Conservation (phyloP, 306 rosid genomes). For the Begonia masoniana region DNA sequence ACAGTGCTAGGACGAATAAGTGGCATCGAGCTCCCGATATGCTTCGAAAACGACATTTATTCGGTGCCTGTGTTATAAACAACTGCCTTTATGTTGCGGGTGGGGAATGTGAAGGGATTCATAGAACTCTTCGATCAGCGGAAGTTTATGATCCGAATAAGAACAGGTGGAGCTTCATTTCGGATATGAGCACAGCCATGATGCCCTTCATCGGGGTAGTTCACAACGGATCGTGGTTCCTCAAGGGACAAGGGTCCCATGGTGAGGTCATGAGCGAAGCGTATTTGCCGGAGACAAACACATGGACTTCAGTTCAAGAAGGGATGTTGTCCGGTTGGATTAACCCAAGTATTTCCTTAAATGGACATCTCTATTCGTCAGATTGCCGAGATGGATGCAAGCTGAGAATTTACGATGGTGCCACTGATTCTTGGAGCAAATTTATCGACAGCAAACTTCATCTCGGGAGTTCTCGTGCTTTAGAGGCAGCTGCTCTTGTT, state of each 20-base stretch:
- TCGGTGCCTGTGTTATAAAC: slow-evolving; percentile 90
- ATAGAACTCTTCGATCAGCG: slow-evolving; percentile 91
- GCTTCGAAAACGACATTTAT: slow-evolving; percentile 90
- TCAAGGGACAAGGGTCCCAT: slow-evolving; percentile 85
- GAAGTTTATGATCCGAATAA: slow-evolving; percentile 88
- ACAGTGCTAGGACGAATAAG: slow-evolving; percentile 85
- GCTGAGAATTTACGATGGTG: slow-evolving; percentile 70
- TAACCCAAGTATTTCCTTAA: slow-evolving; percentile 82
- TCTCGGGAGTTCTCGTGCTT: slow-evolving; percentile 76
- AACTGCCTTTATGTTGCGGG: slow-evolving; percentile 97
- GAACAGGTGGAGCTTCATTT: slow-evolving; percentile 80
- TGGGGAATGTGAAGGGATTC: slow-evolving; percentile 98
- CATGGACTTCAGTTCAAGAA: slow-evolving; percentile 66
- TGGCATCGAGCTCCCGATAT: slow-evolving; percentile 98
- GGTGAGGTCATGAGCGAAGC: slow-evolving; percentile 91
- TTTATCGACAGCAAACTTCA: slow-evolving; percentile 96
- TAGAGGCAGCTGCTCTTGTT: slow-evolving; percentile 96
- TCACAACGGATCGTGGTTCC: slow-evolving; percentile 79
- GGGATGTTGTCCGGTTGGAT: slow-evolving; percentile 96
- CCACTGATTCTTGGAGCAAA: slow-evolving; percentile 80
- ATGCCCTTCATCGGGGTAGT: slow-evolving; percentile 95
- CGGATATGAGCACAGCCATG: slow-evolving; percentile 95
- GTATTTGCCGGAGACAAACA: slow-evolving; percentile 76
- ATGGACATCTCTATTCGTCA: slow-evolving; percentile 76
- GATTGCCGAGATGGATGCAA: slow-evolving; percentile 96